These are phyloP conservation scores for Fusarium sp. DNA, from an alignment of 2,329 filamentous ascomycete genomes.

Conservation along the genomic window DNA sequence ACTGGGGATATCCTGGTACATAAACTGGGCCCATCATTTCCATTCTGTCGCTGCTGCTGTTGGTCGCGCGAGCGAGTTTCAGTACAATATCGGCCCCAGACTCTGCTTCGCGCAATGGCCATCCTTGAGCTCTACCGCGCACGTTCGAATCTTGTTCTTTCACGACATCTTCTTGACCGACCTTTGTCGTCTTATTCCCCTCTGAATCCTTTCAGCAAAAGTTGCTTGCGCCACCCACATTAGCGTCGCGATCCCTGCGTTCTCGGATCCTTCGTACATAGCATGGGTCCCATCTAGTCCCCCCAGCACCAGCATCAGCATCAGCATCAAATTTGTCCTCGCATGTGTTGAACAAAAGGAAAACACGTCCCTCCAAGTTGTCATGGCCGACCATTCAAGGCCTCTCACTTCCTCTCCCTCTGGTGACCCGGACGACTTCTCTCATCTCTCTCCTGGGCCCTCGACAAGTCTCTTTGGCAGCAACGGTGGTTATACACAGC, in stretches of 20 bases:
- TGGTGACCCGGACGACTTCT: conserved; percentile 20
- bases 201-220: neutral
- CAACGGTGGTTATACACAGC: conserved; percentile 35
- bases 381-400: conserved; percentile 32
- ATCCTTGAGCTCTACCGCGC: neutral
- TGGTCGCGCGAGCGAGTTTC: too few species aligned
- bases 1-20: conserved; percentile 3
- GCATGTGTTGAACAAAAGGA: conserved; percentile 9
- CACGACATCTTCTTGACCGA: neutral
- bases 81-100: neutral
- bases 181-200: conserved; percentile 5
- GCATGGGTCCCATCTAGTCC: conserved; percentile 21
- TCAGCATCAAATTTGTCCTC: conserved; percentile 2
- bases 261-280: neutral
- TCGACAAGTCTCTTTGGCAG: conserved; percentile 36
- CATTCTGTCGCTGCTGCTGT: neutral
- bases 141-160: neutral
- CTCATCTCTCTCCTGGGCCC: conserved; percentile 12
- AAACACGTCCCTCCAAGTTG: neutral
- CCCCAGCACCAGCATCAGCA: too few species aligned
- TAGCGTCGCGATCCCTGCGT: conserved; percentile 6
- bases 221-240: conserved; percentile 26
- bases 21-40: conserved; percentile 11
- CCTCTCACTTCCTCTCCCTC: conserved; percentile 13
- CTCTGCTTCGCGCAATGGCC: neutral